A percentile compares a stretch with the other conserved stretches of the same genome.
Conservation (phyloP, 1,139 yeast genomes). For the Geotrichum macrosporum region DNA sequence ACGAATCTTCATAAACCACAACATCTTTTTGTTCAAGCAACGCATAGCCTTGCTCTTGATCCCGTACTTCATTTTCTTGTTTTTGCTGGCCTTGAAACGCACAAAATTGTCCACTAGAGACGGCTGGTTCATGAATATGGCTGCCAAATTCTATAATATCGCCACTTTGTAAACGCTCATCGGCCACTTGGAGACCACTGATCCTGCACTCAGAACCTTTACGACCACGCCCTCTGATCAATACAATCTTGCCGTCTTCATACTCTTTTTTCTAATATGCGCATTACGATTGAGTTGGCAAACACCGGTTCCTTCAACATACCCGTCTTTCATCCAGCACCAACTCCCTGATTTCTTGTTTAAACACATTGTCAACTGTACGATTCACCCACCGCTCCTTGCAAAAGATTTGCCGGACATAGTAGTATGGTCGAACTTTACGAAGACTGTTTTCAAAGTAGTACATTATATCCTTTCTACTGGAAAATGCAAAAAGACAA, state of each 20-base stretch:
- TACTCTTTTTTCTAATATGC: not conserved
- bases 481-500: too few relatives aligned
- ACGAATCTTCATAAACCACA: constrained; percentile 9
- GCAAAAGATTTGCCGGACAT: constrained; percentile 7
- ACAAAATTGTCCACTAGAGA: too few relatives aligned
- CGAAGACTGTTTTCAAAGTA: constrained; percentile 17
- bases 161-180: not conserved
- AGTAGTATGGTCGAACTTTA: constrained; percentile 17
- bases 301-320: not conserved
- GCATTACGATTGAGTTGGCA: too few relatives aligned
- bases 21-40: too few relatives aligned
- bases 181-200: not conserved
- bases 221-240: constrained; percentile 3
- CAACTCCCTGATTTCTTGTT: constrained; percentile 3
- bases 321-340: constrained; percentile 1
- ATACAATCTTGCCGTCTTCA: constrained; percentile 1
- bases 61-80: too few relatives aligned
- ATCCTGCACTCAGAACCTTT: not conserved
- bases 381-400: constrained; percentile 19
- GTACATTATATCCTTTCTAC: too few relatives aligned
- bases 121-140: constrained; percentile 22
- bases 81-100: too few relatives aligned
- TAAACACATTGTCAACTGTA: constrained; percentile 9
- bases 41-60: too few relatives aligned
- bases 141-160: constrained; percentile 7